These are phyloP conservation scores for Scytalidium sp. DNA, from an alignment of 2,329 filamentous ascomycete species.

Conservation along the genomic window DNA sequence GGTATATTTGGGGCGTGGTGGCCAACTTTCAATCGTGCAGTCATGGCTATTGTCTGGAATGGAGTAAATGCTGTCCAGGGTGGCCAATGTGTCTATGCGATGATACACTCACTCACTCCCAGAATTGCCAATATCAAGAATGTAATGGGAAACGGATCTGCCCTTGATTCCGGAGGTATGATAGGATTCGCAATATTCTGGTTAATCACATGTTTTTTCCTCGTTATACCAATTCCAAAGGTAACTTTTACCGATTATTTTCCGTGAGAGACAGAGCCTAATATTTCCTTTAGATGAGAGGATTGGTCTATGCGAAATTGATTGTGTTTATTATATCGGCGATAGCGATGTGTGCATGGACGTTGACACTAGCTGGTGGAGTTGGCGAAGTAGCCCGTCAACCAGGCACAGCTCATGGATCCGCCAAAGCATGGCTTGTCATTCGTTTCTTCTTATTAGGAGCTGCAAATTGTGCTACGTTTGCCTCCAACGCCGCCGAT, in stretches of 20 bases:
- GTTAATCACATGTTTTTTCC: conserved; percentile 36
- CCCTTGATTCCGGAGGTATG: conserved; percentile 37
- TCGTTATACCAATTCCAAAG: conserved; percentile 35
- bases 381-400: conserved; percentile 25
- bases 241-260: conserved; percentile 4
- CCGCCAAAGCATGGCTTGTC: conserved; percentile 33
- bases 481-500: conserved; percentile 38
- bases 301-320: conserved; percentile 33
- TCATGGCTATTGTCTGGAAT: conserved; percentile 44
- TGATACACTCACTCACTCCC: conserved; percentile 40
- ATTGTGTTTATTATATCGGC: conserved; percentile 34
- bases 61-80: conserved; percentile 34
- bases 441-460: conserved; percentile 35
- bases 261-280: not conserved
- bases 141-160: conserved; percentile 35
- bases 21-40: conserved; percentile 40
- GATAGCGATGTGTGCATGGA: conserved; percentile 37
- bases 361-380: conserved; percentile 29
- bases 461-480: conserved; percentile 33
- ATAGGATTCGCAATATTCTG: conserved; percentile 40
- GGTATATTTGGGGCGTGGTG: conserved; percentile 42
- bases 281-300: conserved; percentile 23
- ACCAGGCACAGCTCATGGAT: conserved; percentile 27
- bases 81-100: conserved; percentile 34
- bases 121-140: conserved; percentile 36